Evolutionary conservation across 305 asterid genomes (phyloP), one percentile per base, ranked within the genome.

Genomic region (Fraxinus angustifolia): DNA sequence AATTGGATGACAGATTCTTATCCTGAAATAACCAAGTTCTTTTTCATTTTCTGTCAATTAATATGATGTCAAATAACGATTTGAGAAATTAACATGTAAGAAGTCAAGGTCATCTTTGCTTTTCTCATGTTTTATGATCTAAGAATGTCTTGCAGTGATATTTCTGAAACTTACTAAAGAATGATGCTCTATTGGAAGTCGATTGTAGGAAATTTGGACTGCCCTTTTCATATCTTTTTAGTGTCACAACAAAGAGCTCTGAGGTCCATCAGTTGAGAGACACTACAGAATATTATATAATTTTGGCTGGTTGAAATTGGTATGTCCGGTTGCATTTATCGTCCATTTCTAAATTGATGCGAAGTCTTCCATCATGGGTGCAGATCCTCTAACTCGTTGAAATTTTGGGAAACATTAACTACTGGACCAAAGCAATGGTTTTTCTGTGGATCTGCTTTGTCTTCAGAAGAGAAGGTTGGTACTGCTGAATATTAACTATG

Each of bases 381-480:
- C 95, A 95, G 99, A 53, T 28, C 80, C 70, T 7, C 90, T 12
- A 74, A 84, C 31, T 80, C 86, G 79, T 87, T 68, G 4, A 80
- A 76, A 3, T 87, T 87, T 82, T 91, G 93, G 91, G 80, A 84
- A 76, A 83, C 82, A 38, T 86, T 88, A 16, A 85, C 82, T 3
- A 73, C 31, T 83, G 94, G 92, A 79, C 86, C 84, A 40, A 89
- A 86, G 81, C 85, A 91, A 12, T 92, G 94, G 98, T 85, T 87
- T 76, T 88, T 93, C 3, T 95, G 97, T 81, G 99, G 97, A 84
- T 95, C 98, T 82, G 91, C 97, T 85, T 87, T 95, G 79, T 93
- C 98, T 80, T 83, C 94, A 11, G 86, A 88, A 50, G 97, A 95
- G 30, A 93, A 89, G 97, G 99, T 95, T 80, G 76, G 86, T 86